A percentile compares a stretch with the other conserved stretches of the same genome.
phyloP scores from a whole-genome alignment of 345 rosid species.

The Durio zibethinus region DNA sequence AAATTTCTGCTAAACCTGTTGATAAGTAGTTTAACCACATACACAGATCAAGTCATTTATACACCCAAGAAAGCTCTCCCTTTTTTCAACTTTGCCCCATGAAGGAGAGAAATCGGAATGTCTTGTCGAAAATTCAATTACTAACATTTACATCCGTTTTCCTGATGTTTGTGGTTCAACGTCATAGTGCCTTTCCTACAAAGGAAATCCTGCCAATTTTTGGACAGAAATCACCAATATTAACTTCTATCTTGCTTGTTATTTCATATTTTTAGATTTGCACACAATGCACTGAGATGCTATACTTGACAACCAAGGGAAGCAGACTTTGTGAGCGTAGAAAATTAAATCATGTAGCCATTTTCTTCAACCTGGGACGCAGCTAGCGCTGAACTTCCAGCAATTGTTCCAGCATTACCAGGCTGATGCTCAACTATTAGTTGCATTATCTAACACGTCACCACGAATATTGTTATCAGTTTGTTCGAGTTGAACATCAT shows the following conservation, averaged over 20 bases:
- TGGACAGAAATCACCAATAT: background rate
- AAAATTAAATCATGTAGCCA: background rate
- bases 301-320: background rate
- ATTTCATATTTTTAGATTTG: background rate
- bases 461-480: background rate
- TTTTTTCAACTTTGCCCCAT: background rate
- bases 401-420: slow-evolving; percentile 22
- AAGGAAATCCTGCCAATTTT: background rate
- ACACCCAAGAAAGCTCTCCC: background rate
- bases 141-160: background rate
- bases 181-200: background rate
- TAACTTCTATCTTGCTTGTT: background rate
- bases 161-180: background rate
- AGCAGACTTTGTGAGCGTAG: background rate
- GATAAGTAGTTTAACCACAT: background rate
- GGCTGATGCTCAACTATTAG: background rate
- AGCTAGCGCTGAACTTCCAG: slow-evolving; percentile 39
- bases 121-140: background rate
- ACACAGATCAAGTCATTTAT: background rate
- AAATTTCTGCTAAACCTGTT: background rate
- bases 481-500: background rate
- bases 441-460: background rate
- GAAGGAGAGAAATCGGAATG: background rate
- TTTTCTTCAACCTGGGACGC: slow-evolving; percentile 31
- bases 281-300: background rate